These are phyloP conservation scores for Aurifilum marmelostoma DNA, from an alignment of 2,329 filamentous ascomycete species.

Conservation along the genomic window DNA sequence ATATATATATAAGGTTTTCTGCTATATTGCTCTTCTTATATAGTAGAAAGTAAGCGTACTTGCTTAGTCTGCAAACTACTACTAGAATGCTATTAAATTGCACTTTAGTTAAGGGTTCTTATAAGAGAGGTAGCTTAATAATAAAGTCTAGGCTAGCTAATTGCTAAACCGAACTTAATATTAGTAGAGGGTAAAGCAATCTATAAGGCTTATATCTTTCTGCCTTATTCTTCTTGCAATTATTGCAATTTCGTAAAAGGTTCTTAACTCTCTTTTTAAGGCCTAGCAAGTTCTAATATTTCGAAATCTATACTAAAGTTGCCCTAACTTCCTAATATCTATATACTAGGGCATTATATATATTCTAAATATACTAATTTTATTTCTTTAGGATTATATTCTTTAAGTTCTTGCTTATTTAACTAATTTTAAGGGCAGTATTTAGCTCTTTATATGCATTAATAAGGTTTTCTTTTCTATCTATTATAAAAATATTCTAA, in stretches of 20 bases:
- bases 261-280: not conserved
- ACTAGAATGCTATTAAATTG: too few species aligned
- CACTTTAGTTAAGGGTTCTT: too few species aligned
- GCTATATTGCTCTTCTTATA: not conserved
- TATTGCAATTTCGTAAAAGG: not conserved
- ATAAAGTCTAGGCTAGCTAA: slow-evolving; percentile 23
- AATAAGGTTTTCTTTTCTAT: not conserved
- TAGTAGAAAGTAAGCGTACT: too few species aligned
- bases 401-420: not conserved
- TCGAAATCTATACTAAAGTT: not conserved
- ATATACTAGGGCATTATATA: too few species aligned
- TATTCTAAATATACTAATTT: too few species aligned
- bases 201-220: slow-evolving; percentile 13
- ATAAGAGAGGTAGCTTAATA: not conserved
- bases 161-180: not conserved
- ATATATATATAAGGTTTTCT: too few species aligned
- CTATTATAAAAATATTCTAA: not conserved
- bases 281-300: not conserved
- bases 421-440: not conserved
- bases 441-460: not conserved
- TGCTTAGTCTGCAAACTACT: too few species aligned
- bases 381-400: not conserved
- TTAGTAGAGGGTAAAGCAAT: not conserved
- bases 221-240: not conserved
- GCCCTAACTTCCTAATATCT: not conserved